These are phyloP conservation scores for Boletus insuetus DNA, from an alignment of 768 basidiomycete species.

Conservation along the genomic window DNA sequence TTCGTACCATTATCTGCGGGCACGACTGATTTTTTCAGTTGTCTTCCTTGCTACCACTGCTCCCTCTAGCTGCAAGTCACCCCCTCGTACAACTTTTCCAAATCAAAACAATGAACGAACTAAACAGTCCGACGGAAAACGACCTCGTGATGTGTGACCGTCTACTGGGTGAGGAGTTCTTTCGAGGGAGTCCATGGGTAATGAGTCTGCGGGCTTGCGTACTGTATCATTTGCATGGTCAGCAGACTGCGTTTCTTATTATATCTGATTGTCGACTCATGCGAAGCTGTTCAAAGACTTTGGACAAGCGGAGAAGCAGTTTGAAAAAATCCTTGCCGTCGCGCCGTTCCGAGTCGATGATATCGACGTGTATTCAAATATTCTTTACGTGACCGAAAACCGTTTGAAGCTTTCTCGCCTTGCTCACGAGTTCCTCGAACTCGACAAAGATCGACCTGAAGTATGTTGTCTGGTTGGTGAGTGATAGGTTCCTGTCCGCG, in stretches of 20 bases:
- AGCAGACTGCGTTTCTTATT: constrained; percentile 23
- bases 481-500: constrained; percentile 20
- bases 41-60: constrained; percentile 40
- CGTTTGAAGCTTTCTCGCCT: constrained; percentile 84
- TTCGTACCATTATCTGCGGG: background rate
- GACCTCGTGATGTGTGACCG: constrained; percentile 81
- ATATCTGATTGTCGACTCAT: background rate
- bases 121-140: constrained; percentile 85
- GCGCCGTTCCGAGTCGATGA: constrained; percentile 93
- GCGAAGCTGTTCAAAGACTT: constrained; percentile 58
- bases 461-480: constrained; percentile 93
- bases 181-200: constrained; percentile 81
- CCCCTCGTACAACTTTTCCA: constrained; percentile 72
- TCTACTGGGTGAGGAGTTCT: constrained; percentile 65
- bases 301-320: constrained; percentile 78
- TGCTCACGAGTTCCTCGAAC: constrained; percentile 84
- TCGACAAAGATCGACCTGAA: constrained; percentile 94
- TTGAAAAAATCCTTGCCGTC: constrained; percentile 72
- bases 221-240: constrained; percentile 88
- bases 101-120: constrained; percentile 83
- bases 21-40: constrained; percentile 33
- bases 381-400: constrained; percentile 93
- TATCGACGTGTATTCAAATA: constrained; percentile 94
- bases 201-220: constrained; percentile 85
- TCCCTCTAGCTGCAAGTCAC: constrained; percentile 50